Evolutionary conservation across 2,329 filamentous ascomycete species (phyloP).

Genomic region (Colletotrichum horii): DNA sequence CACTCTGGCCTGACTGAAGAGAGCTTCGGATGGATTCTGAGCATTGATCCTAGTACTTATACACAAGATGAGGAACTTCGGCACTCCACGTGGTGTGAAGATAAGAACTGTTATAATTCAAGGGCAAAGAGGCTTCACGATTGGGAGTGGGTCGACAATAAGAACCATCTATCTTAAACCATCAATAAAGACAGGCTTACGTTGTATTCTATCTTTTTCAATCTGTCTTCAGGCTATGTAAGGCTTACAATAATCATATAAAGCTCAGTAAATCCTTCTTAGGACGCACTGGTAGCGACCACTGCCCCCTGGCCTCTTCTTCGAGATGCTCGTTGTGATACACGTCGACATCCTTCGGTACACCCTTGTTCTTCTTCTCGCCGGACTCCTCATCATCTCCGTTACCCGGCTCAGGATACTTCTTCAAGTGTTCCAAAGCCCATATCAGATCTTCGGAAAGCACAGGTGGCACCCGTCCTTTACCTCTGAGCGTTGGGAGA

Average conservation of each 20-base stretch:
- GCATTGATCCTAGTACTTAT: neutral
- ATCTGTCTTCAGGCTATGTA: fast-evolving
- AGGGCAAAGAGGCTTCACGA: neutral
- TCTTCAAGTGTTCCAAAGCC: slow-evolving; percentile 52
- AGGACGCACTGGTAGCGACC: neutral
- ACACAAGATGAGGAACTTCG: neutral
- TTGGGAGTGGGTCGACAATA: neutral
- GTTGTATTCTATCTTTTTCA: too few relatives aligned
- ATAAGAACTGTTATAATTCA: neutral
- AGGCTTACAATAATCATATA: neutral
- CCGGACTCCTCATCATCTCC: neutral
- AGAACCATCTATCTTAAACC: neutral
- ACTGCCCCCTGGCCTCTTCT: neutral
- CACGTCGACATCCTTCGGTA: neutral
- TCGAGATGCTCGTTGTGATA: neutral
- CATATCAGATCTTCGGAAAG: slow-evolving; percentile 48
- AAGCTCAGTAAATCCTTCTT: slow-evolving; percentile 12
- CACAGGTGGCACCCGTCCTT: slow-evolving; percentile 51
- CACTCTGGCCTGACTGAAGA: neutral
- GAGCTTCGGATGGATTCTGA: neutral
- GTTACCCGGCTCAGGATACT: slow-evolving; percentile 46
- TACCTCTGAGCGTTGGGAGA: slow-evolving; percentile 49
- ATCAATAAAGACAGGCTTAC: neutral
- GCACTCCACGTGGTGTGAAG: neutral
- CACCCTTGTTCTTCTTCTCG: neutral